Conservation (phyloP, 768 basidiomycete genomes). For the Roridomyces roridus region DNA sequence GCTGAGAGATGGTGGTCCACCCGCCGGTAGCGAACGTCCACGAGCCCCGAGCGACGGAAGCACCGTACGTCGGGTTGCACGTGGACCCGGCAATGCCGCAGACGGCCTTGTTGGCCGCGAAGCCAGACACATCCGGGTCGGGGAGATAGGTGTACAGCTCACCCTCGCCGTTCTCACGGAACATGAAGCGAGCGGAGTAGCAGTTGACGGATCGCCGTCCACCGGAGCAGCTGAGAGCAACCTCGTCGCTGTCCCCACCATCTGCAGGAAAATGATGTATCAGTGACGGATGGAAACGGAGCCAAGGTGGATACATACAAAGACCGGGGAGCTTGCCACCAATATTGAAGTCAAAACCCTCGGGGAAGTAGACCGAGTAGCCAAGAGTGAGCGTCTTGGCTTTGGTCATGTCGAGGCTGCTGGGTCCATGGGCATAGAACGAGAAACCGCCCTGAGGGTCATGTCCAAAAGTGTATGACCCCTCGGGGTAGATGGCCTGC, state of each 20-base stretch:
- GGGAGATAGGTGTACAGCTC: slow-evolving; percentile 80
- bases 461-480: slow-evolving; percentile 59
- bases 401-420: slow-evolving; percentile 54
- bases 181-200: slow-evolving; percentile 76
- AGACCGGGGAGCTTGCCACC: slow-evolving; percentile 77
- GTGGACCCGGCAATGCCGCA: slow-evolving; percentile 54
- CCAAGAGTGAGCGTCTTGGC: slow-evolving; percentile 73
- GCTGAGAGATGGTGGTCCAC: slow-evolving; percentile 74
- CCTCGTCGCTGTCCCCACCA: slow-evolving; percentile 57
- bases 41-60: slow-evolving; percentile 71
- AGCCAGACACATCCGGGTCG: slow-evolving; percentile 42
- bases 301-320: slow-evolving; percentile 49
- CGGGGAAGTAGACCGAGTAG: slow-evolving; percentile 65
- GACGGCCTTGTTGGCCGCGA: slow-evolving; percentile 53
- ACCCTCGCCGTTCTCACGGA: slow-evolving; percentile 61
- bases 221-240: slow-evolving; percentile 65
- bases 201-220: slow-evolving; percentile 62
- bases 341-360: slow-evolving; percentile 67
- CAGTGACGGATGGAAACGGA: background rate
- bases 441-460: slow-evolving; percentile 64
- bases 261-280: slow-evolving; percentile 26
- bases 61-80: slow-evolving; percentile 69
- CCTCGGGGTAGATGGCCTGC: slow-evolving; percentile 60
- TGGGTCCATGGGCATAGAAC: slow-evolving; percentile 72
- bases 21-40: slow-evolving; percentile 67